Conservation (phyloP, 2,329 filamentous ascomycete species). For the Clonostachys rosea region DNA sequence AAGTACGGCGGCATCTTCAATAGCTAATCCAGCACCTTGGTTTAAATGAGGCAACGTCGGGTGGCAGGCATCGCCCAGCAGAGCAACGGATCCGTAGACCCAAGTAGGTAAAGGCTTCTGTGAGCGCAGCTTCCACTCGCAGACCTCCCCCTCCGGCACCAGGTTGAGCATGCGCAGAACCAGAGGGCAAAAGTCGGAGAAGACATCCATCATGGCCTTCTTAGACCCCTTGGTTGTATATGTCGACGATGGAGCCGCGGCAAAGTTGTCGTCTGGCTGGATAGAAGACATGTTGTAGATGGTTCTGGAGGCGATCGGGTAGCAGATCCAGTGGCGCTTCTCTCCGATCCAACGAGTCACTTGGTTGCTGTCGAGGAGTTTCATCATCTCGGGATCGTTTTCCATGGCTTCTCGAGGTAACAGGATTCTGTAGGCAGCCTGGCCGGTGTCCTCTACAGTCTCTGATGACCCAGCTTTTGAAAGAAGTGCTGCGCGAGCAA, state of each 20-base stretch:
- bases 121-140: conserved; percentile 60
- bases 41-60: conserved; percentile 63
- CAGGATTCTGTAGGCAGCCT: conserved; percentile 79
- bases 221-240: conserved; percentile 63
- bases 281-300: conserved; percentile 62
- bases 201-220: conserved; percentile 55
- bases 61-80: conserved; percentile 63
- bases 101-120: conserved; percentile 53
- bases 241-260: conserved; percentile 49
- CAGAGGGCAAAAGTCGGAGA: conserved; percentile 54
- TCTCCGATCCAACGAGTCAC: conserved; percentile 75
- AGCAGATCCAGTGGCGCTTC: conserved; percentile 72
- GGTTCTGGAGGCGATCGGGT: conserved; percentile 63
- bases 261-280: conserved; percentile 58
- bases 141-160: conserved; percentile 57
- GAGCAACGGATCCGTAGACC: conserved; percentile 49
- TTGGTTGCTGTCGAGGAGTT: conserved; percentile 61
- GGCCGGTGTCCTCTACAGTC: conserved; percentile 55
- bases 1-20: conserved; percentile 60
- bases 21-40: conserved; percentile 62
- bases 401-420: conserved; percentile 63
- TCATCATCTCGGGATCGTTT: conserved; percentile 61
- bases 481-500: conserved; percentile 48
- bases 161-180: conserved; percentile 55
- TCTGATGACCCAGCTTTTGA: conserved; percentile 36